Base-by-base conservation (phyloP, 1,284 basidiomycete genomes). In the Quambalaria eucalypti region DNA sequence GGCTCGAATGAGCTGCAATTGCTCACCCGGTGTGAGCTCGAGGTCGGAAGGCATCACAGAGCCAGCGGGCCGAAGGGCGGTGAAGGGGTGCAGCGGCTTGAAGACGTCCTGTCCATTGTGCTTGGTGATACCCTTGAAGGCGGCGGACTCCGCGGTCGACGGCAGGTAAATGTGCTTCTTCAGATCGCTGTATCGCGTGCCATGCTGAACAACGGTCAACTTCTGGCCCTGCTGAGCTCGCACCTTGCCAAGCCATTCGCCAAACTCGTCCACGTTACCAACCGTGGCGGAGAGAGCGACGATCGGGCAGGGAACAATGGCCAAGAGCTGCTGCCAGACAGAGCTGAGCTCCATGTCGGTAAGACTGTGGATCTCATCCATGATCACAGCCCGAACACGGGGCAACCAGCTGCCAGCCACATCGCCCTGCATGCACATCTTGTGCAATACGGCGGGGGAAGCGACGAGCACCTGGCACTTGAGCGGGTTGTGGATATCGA, bases 231-330 rank as follows among this genome's bases (percentile, higher is more conserved):
- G 82, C 0, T 81, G 78, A 51, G 71, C 65, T 68, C 86, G 85
- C 19, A 86, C 82, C 2, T 81, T 80, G 54, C 77, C 74, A 2
- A 86, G 79, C 85, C 85, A 86, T 2, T 74, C 60, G 58, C 83
- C 85, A 76, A 86, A 86, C 16, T 76, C 76, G 51, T 84, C 80
- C 0, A 85, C 84, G 2, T 80, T 77, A 21, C 85, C 85, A 29
- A 86, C 79, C 0, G 85, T 86, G 0, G 85, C 85, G 2, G 84
- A 86, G 29, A 87, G 78, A 33, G 84, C 85, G 58, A 86, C 84
- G 58, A 86, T 79, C 1, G 85, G 85, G 61, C 83, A 85, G 16
- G 83, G 82, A 2, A 83, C 81, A 6, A 85, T 75, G 4, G 85
- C 71, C 7, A 85, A 76, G 21, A 85, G 82, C 63, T 85, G 83